Percentiles rank a stretch among this genome's conserved stretches.
phyloP scores from a whole-genome alignment of 2,329 filamentous ascomycete species.

The Ilyonectria mors-panacis region DNA sequence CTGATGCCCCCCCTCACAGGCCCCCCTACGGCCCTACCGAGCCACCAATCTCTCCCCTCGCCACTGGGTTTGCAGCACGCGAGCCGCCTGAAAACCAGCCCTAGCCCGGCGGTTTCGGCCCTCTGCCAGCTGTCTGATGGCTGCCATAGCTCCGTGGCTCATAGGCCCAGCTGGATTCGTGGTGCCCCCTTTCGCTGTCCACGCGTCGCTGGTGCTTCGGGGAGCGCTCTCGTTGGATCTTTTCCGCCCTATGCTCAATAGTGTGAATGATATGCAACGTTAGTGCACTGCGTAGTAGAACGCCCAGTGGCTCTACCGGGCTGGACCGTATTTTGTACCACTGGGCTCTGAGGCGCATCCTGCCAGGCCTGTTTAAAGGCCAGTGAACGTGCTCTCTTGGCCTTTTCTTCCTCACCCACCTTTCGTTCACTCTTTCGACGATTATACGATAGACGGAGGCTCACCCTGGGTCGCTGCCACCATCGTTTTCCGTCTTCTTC shows the following conservation, averaged over 20 bases:
- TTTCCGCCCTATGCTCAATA: too few species aligned
- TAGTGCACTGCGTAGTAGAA: background rate
- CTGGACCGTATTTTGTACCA: background rate
- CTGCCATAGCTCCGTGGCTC: background rate
- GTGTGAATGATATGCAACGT: too few species aligned
- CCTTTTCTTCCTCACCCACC: background rate
- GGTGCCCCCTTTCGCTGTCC: too few species aligned
- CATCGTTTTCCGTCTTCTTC: slow-evolving; percentile 4
- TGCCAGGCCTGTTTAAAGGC: background rate
- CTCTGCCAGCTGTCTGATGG: background rate
- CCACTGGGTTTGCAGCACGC: too few species aligned
- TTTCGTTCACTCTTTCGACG: background rate
- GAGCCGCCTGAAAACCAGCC: too few species aligned
- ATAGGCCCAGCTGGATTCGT: background rate
- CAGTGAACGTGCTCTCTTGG: background rate
- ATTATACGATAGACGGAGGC: background rate
- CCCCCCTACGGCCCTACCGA: background rate
- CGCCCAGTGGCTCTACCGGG: background rate
- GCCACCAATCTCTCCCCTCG: too few species aligned
- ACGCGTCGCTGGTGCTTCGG: too few species aligned
- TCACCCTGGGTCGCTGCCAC: background rate
- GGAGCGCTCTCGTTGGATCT: too few species aligned
- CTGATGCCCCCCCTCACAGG: too few species aligned
- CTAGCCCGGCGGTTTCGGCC: background rate
- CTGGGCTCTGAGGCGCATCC: background rate